phyloP scores from a whole-genome alignment of 495 filamentous ascomycete species.

The Amphirosellinia nigrospora region DNA sequence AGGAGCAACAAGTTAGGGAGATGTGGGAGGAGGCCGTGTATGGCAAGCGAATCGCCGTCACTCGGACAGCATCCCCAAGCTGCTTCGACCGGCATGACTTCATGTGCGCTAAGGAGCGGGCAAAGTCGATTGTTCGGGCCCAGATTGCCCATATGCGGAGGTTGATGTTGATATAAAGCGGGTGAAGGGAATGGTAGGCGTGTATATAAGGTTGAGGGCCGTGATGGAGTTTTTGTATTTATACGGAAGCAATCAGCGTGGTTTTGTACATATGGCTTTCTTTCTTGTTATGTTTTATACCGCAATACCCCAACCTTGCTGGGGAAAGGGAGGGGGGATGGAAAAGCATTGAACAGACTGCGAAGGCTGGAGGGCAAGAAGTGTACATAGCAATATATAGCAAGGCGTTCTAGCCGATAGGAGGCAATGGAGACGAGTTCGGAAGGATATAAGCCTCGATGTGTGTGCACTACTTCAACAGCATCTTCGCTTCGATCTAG shows the following conservation, averaged over 20 bases:
- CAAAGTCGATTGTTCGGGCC: slow-evolving; percentile 25
- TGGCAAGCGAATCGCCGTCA: slow-evolving; percentile 26
- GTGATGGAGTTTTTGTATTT: slow-evolving; percentile 2
- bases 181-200: neutral
- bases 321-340: neutral
- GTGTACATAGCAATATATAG: neutral
- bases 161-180: slow-evolving; percentile 22
- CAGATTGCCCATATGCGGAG: slow-evolving; percentile 26
- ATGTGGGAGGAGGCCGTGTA: slow-evolving; percentile 29
- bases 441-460: neutral
- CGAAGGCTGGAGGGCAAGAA: neutral
- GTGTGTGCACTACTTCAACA: neutral
- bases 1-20: slow-evolving; percentile 28
- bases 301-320: neutral
- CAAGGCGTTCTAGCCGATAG: neutral
- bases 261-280: slow-evolving; percentile 16
- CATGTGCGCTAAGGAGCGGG: slow-evolving; percentile 28
- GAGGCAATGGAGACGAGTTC: neutral
- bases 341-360: neutral
- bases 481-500: neutral
- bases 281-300: neutral
- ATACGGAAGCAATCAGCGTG: neutral
- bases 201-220: neutral
- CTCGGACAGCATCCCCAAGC: slow-evolving; percentile 24
- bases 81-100: slow-evolving; percentile 27